phyloP scores from a whole-genome alignment of 176 grass and related monocot genomes.

The Puya raimondii region DNA sequence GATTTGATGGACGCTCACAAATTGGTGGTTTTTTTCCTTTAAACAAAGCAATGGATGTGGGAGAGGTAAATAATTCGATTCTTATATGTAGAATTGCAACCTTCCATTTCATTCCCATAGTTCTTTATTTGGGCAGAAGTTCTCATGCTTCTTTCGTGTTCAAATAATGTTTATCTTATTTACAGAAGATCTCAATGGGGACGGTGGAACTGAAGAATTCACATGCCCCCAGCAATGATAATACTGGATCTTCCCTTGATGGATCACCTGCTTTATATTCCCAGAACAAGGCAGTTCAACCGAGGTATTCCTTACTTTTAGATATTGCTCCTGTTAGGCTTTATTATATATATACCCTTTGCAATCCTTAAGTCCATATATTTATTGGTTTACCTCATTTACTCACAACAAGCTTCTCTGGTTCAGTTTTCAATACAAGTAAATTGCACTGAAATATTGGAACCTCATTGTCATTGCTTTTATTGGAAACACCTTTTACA shows the following conservation, averaged over 20 bases:
- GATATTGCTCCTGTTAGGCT: neutral
- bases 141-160: conserved; percentile 8
- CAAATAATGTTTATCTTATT: conserved; percentile 20
- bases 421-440: too few species aligned
- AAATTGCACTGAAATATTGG: too few species aligned
- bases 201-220: conserved; percentile 47
- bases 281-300: conserved; percentile 57
- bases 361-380: too few species aligned
- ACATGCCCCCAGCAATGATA: conserved; percentile 39
- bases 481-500: neutral
- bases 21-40: conserved; percentile 33
- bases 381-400: too few species aligned
- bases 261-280: conserved; percentile 45
- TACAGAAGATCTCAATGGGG: conserved; percentile 49
- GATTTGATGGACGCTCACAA: conserved; percentile 41
- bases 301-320: conserved; percentile 50
- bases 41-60: conserved; percentile 23
- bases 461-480: neutral
- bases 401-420: too few species aligned
- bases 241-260: conserved; percentile 42
- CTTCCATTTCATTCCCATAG: conserved; percentile 11
- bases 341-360: neutral
- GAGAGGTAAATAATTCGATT: conserved; percentile 38
- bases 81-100: conserved; percentile 1
- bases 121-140: conserved; percentile 1